Evolutionary conservation across 345 rosid genomes (phyloP), one percentile per base, ranked within the genome.

Genomic region (Euphorbia pulcherrima): DNA sequence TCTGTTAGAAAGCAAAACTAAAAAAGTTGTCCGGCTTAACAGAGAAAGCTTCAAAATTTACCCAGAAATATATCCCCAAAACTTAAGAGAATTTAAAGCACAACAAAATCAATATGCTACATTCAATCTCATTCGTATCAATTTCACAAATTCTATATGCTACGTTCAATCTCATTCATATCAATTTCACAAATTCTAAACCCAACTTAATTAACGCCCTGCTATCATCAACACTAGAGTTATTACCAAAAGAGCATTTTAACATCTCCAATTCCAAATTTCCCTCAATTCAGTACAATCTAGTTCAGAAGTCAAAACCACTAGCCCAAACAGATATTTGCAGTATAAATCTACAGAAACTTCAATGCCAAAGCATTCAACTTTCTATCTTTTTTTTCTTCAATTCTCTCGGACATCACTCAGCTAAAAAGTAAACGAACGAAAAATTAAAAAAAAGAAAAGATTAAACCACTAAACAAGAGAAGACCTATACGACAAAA

Each of bases 261-360:
- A 39, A n/a, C 55, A 20, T 27, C 50, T 44, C 62, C 62, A 26
- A 40, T 62, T 60, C 68, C 60, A 70, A 70, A 62, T 37, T 27
- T 62, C 52, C 67, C 51, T 23, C 37, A 13, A 37, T 44, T 20
- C 58, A 16, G 28, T 51, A 1, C 1, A 33, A 28, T 29, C 40
- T 67, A 52, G 39, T 51, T 53, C 17, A 54, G 41, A n/a, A 17
- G 51, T 53, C 17, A 54, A 27, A n/a, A 17, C 21, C 8, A 37
- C 27, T 14, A 40, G 71, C 54, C 28, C 18, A 23, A 40, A 55
- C 26, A 29, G 30, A 26, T n/a, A 20, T 8, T 8, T 35, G 20
- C 28, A 11, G 23, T 20, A 52, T 7, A 52, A 50, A 2, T 20
- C 27, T 28, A 28, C 30, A 33, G 10, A 26, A 47, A 23, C 30